These are phyloP conservation scores for Ceratocystiopsis minuta DNA, from an alignment of 2,329 filamentous ascomycete genomes.

Conservation along the genomic window DNA sequence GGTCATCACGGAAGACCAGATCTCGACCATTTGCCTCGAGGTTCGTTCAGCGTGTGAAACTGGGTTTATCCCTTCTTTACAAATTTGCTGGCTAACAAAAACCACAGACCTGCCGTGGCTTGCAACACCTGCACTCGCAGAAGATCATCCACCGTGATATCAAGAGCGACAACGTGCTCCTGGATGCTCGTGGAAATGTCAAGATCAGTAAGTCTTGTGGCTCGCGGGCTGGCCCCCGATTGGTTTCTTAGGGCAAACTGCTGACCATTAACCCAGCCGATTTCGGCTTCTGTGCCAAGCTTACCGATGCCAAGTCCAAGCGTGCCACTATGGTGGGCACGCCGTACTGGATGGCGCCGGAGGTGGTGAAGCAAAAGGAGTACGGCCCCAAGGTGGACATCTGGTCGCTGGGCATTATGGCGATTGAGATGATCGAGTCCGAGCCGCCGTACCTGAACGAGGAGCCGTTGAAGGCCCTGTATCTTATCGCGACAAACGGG, in stretches of 20 bases:
- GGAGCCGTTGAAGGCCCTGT: constrained; percentile 90
- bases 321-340: constrained; percentile 98
- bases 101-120: constrained; percentile 72
- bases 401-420: constrained; percentile 98
- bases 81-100: not conserved
- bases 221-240: too few relatives aligned
- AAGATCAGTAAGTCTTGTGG: constrained; percentile 95
- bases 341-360: constrained; percentile 99
- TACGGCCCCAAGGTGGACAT: constrained; percentile 98
- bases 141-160: constrained; percentile 98
- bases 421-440: constrained; percentile 98
- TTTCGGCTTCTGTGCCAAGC: constrained; percentile 97
- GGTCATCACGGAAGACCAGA: constrained; percentile 87
- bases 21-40: constrained; percentile 92
- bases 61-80: not conserved
- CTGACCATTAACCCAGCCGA: constrained; percentile 42
- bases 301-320: constrained; percentile 91
- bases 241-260: not conserved
- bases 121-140: constrained; percentile 86
- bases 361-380: constrained; percentile 98
- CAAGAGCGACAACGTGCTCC: constrained; percentile 95
- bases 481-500: constrained; percentile 94
- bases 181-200: constrained; percentile 86
- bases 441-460: constrained; percentile 97
- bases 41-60: constrained; percentile 35